Percentiles rank a stretch among this genome's conserved stretches.
Conservation (phyloP, 441 rosid species). For the Hypseocharis bilobata region DNA sequence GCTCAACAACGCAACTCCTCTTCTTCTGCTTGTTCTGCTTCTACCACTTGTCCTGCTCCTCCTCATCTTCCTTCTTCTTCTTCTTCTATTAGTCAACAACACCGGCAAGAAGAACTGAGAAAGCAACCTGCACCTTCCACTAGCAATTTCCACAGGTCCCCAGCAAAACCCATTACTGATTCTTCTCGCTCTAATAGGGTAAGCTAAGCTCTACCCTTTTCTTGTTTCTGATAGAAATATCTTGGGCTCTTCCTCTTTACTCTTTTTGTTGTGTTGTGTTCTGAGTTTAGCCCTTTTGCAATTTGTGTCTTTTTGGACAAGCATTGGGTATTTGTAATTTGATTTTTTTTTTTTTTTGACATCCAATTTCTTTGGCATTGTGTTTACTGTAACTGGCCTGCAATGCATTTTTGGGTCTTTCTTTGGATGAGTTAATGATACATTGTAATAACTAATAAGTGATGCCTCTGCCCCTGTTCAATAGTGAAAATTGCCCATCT, state of each 20-base stretch:
- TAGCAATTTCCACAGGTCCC: neutral
- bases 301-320: neutral
- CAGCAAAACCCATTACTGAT: neutral
- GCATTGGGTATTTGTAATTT: neutral
- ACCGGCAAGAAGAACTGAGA: neutral
- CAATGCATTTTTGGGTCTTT: neutral
- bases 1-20: slow-evolving; percentile 36
- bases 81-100: slow-evolving; percentile 15
- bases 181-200: slow-evolving; percentile 5
- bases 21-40: slow-evolving; percentile 13
- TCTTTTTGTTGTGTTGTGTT: neutral
- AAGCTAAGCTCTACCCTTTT: neutral
- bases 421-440: neutral
- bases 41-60: slow-evolving; percentile 2
- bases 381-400: neutral
- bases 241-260: neutral
- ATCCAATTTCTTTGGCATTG: too few relatives aligned
- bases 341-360: neutral
- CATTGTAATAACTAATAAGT: neutral
- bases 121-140: neutral
- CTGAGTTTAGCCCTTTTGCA: neutral
- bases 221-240: neutral
- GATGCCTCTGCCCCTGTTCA: too few relatives aligned
- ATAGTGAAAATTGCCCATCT: neutral
- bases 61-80: too few relatives aligned